A percentile compares a stretch with the other conserved stretches of the same genome.
Conservation (phyloP, 306 rosid genomes). For the Prunus fruticosa region DNA sequence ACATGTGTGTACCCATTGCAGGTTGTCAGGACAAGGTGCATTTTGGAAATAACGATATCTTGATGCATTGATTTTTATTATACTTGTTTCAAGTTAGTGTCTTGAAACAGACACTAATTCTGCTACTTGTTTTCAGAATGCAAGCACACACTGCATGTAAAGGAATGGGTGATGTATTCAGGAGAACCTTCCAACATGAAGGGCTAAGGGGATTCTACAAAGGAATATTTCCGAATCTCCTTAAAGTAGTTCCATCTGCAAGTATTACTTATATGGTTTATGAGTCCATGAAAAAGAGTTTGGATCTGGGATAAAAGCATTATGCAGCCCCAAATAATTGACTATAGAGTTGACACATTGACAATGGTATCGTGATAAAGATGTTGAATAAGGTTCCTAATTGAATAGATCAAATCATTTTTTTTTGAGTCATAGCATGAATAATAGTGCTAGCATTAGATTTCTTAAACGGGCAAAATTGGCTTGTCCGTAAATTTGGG, state of each 20-base stretch:
- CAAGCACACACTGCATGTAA: conserved; percentile 62
- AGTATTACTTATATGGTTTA: conserved; percentile 82
- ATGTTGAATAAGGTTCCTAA: conserved; percentile 44
- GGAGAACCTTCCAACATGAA: conserved; percentile 69
- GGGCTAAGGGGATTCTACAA: conserved; percentile 78
- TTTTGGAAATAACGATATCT: not conserved
- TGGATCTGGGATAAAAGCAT: conserved; percentile 57
- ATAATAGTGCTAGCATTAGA: conserved; percentile 34
- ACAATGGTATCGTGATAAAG: conserved; percentile 31
- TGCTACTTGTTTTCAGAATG: conserved; percentile 54
- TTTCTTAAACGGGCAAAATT: conserved; percentile 48
- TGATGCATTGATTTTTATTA: conserved; percentile 21
- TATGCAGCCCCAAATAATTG: conserved; percentile 24
- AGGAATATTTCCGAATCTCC: conserved; percentile 79
- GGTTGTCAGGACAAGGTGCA: conserved; percentile 81
- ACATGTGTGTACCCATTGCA: conserved; percentile 89
- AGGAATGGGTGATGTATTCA: conserved; percentile 77
- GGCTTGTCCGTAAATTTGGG: conserved; percentile 35
- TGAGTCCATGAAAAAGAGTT: conserved; percentile 67
- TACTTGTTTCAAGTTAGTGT: conserved; percentile 15
- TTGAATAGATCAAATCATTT: conserved; percentile 34
- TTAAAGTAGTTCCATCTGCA: conserved; percentile 89
- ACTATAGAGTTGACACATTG: conserved; percentile 30
- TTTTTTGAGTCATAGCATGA: conserved; percentile 25
- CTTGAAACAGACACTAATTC: conserved; percentile 17